phyloP scores from a whole-genome alignment of 2,329 filamentous ascomycete genomes.

The Aspergillus viridinutans region DNA sequence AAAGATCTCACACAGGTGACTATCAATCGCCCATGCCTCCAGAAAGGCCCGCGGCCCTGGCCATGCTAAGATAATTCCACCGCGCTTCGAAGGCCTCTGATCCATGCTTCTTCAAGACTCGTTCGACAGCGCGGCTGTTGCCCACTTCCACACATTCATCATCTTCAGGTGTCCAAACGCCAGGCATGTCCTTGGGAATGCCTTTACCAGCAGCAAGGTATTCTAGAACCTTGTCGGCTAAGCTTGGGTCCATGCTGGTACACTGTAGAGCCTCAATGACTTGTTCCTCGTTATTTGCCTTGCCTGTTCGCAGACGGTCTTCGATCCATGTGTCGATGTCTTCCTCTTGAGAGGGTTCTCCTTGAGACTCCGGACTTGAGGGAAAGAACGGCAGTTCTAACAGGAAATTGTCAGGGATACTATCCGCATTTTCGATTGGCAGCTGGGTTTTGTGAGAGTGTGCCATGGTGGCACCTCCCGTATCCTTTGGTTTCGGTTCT shows the following conservation, averaged over 20 bases:
- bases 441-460: not conserved
- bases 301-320: conserved; percentile 26
- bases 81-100: conserved; percentile 29
- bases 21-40: not conserved
- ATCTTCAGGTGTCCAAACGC: conserved; percentile 47
- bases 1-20: not conserved
- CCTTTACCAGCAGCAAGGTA: conserved; percentile 26
- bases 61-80: conserved; percentile 35
- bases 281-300: conserved; percentile 25
- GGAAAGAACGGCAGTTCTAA: conserved; percentile 29
- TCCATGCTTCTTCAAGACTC: conserved; percentile 44
- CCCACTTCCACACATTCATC: conserved; percentile 35
- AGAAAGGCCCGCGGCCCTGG: conserved; percentile 18
- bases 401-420: conserved; percentile 19
- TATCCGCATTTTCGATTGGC: conserved; percentile 6
- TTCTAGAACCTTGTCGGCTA: conserved; percentile 36
- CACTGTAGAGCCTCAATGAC: conserved; percentile 33
- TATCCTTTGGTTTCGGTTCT: not conserved
- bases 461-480: not conserved
- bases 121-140: conserved; percentile 31
- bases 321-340: conserved; percentile 40
- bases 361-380: conserved; percentile 18
- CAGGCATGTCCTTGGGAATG: conserved; percentile 39
- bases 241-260: conserved; percentile 38
- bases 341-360: conserved; percentile 12